Conservation (phyloP, 345 rosid species). For the Anacardium occidentale region DNA sequence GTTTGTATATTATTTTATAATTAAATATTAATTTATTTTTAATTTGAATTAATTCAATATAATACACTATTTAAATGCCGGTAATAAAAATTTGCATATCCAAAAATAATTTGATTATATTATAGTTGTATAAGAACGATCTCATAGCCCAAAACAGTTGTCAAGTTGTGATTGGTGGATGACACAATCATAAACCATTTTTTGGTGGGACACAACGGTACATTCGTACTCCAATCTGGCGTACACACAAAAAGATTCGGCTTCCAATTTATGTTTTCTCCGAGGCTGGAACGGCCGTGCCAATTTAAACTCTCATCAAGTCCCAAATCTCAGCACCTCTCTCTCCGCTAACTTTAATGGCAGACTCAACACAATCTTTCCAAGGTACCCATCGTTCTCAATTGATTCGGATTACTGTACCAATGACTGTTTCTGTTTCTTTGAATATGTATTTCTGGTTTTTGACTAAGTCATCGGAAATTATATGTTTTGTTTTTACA, state of each 20-base stretch:
- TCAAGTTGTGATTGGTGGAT: too few species aligned
- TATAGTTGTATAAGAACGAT: too few species aligned
- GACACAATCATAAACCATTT: too few species aligned
- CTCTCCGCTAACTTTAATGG: conserved; percentile 10
- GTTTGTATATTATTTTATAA: too few species aligned
- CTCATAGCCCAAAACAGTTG: too few species aligned
- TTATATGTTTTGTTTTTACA: background rate
- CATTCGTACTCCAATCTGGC: background rate
- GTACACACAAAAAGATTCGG: background rate
- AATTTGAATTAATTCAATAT: too few species aligned
- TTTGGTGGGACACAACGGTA: background rate
- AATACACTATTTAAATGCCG: too few species aligned
- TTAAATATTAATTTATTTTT: too few species aligned
- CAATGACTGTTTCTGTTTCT: too few species aligned
- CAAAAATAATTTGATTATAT: too few species aligned
- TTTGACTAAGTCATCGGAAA: background rate
- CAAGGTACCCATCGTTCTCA: background rate
- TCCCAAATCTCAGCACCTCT: background rate
- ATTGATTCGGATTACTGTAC: background rate
- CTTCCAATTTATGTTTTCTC: background rate
- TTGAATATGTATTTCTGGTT: background rate
- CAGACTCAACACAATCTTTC: background rate
- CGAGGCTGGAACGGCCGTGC: background rate
- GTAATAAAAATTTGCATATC: too few species aligned
- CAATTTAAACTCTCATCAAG: background rate